A percentile compares a stretch with the other conserved stretches of the same genome.
Conservation (phyloP, 257 asterid genomes). For the Eustoma russellianum region DNA sequence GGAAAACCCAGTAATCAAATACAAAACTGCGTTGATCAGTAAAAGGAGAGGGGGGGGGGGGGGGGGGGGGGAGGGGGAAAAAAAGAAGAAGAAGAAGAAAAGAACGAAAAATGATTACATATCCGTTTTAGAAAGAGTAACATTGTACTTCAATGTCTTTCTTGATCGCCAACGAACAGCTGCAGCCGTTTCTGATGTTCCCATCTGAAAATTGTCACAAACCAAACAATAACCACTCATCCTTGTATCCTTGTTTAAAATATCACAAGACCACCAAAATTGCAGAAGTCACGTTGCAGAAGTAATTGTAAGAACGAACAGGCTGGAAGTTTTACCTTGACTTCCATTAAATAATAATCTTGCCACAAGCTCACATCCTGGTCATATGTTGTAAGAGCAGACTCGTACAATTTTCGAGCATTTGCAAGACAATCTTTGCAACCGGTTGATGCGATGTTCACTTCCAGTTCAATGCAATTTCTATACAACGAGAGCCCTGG, state of each 20-base stretch:
- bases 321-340: conserved; percentile 40
- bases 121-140: conserved; percentile 3
- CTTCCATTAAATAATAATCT: conserved; percentile 71
- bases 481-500: conserved; percentile 64
- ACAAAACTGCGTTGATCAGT: conserved; percentile 19
- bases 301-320: too few species aligned
- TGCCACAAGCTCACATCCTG: conserved; percentile 74
- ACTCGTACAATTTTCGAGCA: conserved; percentile 63
- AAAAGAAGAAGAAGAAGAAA: too few species aligned
- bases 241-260: too few species aligned
- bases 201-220: conserved; percentile 55
- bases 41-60: neutral
- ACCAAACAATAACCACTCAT: neutral
- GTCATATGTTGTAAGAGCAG: conserved; percentile 70
- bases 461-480: conserved; percentile 68
- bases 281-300: too few species aligned
- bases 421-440: conserved; percentile 44
- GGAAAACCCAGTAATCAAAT: neutral
- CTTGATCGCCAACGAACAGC: conserved; percentile 89
- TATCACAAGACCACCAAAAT: too few species aligned
- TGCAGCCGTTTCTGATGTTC: conserved; percentile 84
- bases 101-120: conserved; percentile 5
- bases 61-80: too few species aligned
- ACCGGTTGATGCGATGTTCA: conserved; percentile 56
- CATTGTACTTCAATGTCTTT: conserved; percentile 19